Evolutionary conservation across 1,139 yeast species (phyloP), one percentile per base, ranked within the genome.

Genomic region (Saccharomyces hybrid): DNA sequence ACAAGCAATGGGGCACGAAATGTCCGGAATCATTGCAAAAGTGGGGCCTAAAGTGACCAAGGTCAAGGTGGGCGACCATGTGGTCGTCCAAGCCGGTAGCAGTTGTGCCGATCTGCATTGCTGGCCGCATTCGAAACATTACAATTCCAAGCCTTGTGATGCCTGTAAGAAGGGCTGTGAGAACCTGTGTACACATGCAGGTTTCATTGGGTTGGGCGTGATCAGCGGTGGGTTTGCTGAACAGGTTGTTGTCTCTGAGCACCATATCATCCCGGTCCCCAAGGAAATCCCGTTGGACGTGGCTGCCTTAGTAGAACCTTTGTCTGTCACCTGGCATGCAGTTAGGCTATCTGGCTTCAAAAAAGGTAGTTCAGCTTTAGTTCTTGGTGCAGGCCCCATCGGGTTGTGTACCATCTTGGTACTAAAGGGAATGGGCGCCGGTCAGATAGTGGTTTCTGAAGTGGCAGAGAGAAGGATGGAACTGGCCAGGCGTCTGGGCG

Each of bases 1-100:
- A 2, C 60, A 71, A 50, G 68, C 74, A 48, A 65, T 84, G 73
- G 89, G 89, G 12, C 89, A 84, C 64, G 89, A 84, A 64, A 71
- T 73, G 55, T 64, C 75, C 1, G 80, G 79, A 32, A 63, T 69
- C 9, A 73, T 76, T 19, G 52, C 63, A 16, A 71, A 64, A 24
- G 64, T 75, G 14, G 79, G 79, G 28, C 19, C 62, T 2, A 63
- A 53, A 7, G 79, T 75, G 4, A 63, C 65, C 1, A 58, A 62
- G 14, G 65, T 73, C 19, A 62, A 71, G 52, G 64, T 64, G 14
- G 79, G 78, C 24, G 78, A 75, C 59, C 70, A 69, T 46, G 79
- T 77, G 49, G 79, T 76, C 46, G 77, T 78, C 42, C 82, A 78
- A 58, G 81, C 80, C n/a, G 73, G 80, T 3, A 79, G 77, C n/a